Evolutionary conservation across 176 grass and related monocot species (phyloP).

Genomic region (Musa troglodytarum): DNA sequence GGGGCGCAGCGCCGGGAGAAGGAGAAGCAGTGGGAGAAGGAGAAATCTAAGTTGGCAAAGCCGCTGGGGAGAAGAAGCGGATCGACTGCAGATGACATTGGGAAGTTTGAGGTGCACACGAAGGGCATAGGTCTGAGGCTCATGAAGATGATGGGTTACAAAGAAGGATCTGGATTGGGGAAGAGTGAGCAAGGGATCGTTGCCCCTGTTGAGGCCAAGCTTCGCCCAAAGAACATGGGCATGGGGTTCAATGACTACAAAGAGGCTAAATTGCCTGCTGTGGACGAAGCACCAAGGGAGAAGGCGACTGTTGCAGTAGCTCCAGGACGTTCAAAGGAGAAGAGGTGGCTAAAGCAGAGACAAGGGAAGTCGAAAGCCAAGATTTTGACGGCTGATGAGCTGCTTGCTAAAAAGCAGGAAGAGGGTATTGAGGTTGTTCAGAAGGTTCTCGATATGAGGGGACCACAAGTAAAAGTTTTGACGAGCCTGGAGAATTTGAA

Average conservation of each 20-base stretch:
- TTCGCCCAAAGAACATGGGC: slow-evolving; percentile 59
- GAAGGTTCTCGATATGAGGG: slow-evolving; percentile 78
- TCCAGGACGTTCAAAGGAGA: slow-evolving; percentile 32
- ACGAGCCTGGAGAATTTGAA: slow-evolving; percentile 59
- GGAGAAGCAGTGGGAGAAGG: slow-evolving; percentile 37
- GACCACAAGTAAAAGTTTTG: slow-evolving; percentile 55
- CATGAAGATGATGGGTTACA: slow-evolving; percentile 64
- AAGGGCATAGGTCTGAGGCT: slow-evolving; percentile 54
- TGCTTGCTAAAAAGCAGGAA: slow-evolving; percentile 66
- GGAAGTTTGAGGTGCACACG: slow-evolving; percentile 33
- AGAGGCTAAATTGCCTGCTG: slow-evolving; percentile 41
- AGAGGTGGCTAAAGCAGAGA: slow-evolving; percentile 55
- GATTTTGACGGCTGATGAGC: slow-evolving; percentile 49
- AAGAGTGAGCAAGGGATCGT: slow-evolving; percentile 61
- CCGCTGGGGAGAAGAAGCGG: slow-evolving; percentile 18
- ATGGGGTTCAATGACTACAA: slow-evolving; percentile 69
- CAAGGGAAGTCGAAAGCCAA: slow-evolving; percentile 25
- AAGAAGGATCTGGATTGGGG: slow-evolving; percentile 50
- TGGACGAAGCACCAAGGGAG: not conserved
- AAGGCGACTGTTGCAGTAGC: not conserved
- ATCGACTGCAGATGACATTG: slow-evolving; percentile 1
- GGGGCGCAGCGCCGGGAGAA: slow-evolving; percentile 53
- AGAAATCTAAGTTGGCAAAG: slow-evolving; percentile 21
- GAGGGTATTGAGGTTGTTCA: slow-evolving; percentile 38
- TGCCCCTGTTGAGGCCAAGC: slow-evolving; percentile 23